These are phyloP conservation scores for Saksenaea oblongispora DNA, from an alignment of 371 early-diverging fungal genomes.

Conservation along the genomic window DNA sequence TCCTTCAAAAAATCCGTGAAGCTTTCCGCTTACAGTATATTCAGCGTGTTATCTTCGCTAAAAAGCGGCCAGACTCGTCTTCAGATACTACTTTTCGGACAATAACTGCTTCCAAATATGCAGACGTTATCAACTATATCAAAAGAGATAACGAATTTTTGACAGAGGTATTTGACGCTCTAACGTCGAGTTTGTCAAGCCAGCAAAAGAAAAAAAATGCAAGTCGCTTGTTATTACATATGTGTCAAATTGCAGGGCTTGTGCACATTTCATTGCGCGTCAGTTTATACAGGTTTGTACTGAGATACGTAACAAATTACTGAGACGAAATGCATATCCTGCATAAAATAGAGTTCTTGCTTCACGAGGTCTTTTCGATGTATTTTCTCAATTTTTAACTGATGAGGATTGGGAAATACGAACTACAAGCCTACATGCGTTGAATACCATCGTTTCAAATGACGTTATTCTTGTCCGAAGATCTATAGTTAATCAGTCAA, in stretches of 20 bases:
- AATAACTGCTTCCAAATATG: slow-evolving; percentile 75
- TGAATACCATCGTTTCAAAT: slow-evolving; percentile 73
- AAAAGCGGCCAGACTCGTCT: slow-evolving; percentile 69
- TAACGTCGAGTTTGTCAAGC: slow-evolving; percentile 44
- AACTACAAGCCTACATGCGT: slow-evolving; percentile 66
- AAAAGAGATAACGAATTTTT: slow-evolving; percentile 68
- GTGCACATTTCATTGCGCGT: slow-evolving; percentile 61
- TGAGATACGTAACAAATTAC: background rate
- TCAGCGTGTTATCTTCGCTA: slow-evolving; percentile 78
- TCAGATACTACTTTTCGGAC: slow-evolving; percentile 46
- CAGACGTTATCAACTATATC: slow-evolving; percentile 77
- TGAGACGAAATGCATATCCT: background rate
- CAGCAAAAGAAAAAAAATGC: slow-evolving; percentile 61
- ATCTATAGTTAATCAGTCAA: slow-evolving; percentile 64
- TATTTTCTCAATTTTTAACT: slow-evolving; percentile 67
- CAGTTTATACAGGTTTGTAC: slow-evolving; percentile 52
- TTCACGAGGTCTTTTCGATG: slow-evolving; percentile 72
- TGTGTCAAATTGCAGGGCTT: slow-evolving; percentile 69
- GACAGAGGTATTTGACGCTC: slow-evolving; percentile 65
- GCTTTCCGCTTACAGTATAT: slow-evolving; percentile 84
- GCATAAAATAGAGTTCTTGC: slow-evolving; percentile 55
- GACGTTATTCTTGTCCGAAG: slow-evolving; percentile 76
- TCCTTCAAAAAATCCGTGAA: slow-evolving; percentile 76
- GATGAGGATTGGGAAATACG: slow-evolving; percentile 56
- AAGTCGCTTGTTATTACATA: slow-evolving; percentile 74